phyloP scores from a whole-genome alignment of 177 flowering plant genomes.

The Vitis hybrid region DNA sequence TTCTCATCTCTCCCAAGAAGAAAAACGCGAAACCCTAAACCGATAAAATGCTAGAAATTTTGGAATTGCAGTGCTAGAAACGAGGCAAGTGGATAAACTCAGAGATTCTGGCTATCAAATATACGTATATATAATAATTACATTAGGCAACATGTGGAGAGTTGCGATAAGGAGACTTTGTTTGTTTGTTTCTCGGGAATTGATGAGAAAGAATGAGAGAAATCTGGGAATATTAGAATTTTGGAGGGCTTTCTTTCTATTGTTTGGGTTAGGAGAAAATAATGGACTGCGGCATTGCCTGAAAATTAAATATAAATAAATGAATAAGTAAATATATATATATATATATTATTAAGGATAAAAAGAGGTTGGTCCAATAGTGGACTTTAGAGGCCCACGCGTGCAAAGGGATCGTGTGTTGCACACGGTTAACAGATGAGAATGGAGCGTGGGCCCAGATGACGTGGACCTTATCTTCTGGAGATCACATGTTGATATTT shows the following conservation, averaged over 20 bases:
- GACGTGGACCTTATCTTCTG: slow-evolving; percentile 24
- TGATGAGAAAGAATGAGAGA: background rate
- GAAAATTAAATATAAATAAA: background rate
- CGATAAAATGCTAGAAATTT: background rate
- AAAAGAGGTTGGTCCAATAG: no score
- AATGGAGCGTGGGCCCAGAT: background rate
- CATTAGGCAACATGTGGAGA: slow-evolving; percentile 9
- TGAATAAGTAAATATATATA: background rate
- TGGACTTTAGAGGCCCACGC: no score
- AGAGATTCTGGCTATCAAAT: slow-evolving; percentile 11
- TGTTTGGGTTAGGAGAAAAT: background rate
- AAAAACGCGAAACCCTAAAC: background rate
- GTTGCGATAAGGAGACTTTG: slow-evolving; percentile 7
- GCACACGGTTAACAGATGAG: no score
- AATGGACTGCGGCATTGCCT: no score
- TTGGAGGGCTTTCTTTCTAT: background rate
- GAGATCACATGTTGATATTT: no score
- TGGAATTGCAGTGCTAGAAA: slow-evolving; percentile 12
- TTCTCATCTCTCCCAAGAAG: slow-evolving; percentile 33
- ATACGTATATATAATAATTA: slow-evolving; percentile 3
- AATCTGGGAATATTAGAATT: slow-evolving; percentile 1
- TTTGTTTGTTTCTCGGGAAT: slow-evolving; percentile 28
- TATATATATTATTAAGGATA: no score
- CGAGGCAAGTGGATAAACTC: slow-evolving; percentile 49
- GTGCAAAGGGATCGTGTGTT: no score